Percentiles rank a stretch among this genome's conserved stretches.
phyloP scores from a whole-genome alignment of 108 stramenopile genomes.

The Fragilaria crotonensis region DNA sequence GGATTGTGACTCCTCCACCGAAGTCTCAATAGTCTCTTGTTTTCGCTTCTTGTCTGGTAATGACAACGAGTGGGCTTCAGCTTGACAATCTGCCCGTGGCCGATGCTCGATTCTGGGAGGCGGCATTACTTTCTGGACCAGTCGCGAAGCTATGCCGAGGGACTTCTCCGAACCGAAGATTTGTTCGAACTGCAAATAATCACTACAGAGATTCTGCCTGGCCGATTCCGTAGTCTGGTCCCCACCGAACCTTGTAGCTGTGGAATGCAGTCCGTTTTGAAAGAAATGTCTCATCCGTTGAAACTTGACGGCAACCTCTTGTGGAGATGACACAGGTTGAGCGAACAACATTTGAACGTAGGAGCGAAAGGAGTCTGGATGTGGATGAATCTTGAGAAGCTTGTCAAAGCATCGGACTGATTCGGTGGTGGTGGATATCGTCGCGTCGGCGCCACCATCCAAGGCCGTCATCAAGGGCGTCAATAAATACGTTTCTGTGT shows the following conservation, averaged over 20 bases:
- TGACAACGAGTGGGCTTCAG: no score
- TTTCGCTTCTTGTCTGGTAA: no score
- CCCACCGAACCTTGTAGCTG: not conserved
- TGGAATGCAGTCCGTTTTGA: constrained; percentile 50
- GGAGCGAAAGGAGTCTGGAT: constrained; percentile 54
- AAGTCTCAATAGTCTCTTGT: no score
- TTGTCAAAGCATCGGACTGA: constrained; percentile 45
- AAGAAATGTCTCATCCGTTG: constrained; percentile 55
- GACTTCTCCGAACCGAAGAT: constrained; percentile 61
- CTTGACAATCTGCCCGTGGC: no score
- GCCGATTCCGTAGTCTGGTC: constrained; percentile 43
- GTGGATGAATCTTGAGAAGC: constrained; percentile 45
- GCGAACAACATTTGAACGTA: constrained; percentile 19
- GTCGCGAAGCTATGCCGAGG: constrained; percentile 30
- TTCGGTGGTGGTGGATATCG: constrained; percentile 3
- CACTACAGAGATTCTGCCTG: constrained; percentile 51
- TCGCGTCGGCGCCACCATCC: constrained; percentile 7
- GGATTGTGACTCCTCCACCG: constrained; percentile 8
- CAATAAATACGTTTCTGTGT: constrained; percentile 46
- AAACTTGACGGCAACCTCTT: constrained; percentile 30
- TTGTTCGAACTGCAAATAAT: constrained; percentile 66
- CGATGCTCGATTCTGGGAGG: no score
- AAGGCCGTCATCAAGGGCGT: constrained; percentile 28
- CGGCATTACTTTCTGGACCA: constrained; percentile 49
- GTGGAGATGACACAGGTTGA: constrained; percentile 9